Conservation (phyloP, 495 filamentous ascomycete genomes). For the Hypoxylon fragiforme region DNA sequence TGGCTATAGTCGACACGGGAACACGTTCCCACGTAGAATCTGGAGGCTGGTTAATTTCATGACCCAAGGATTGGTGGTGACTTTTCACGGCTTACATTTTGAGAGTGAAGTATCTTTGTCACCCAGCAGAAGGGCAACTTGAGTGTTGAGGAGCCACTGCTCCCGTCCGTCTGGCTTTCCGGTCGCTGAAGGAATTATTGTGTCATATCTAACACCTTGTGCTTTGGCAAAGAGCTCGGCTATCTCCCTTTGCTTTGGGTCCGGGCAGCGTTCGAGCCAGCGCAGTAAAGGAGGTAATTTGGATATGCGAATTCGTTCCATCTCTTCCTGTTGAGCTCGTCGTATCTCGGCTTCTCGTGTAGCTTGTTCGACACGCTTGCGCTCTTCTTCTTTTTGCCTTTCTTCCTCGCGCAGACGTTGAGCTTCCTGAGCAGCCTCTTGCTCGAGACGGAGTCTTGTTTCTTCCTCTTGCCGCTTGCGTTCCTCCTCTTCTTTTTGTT, state of each 20-base stretch:
- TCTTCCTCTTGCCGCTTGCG: slow-evolving; percentile 43
- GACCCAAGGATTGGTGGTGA: background rate
- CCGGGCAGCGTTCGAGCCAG: slow-evolving; percentile 54
- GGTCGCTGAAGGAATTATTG: slow-evolving; percentile 51
- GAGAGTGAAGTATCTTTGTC: slow-evolving; percentile 75
- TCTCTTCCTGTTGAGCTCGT: slow-evolving; percentile 49
- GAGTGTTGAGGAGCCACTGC: slow-evolving; percentile 76
- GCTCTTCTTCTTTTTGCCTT: slow-evolving; percentile 38
- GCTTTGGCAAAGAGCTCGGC: slow-evolving; percentile 55
- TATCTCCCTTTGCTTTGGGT: slow-evolving; percentile 51
- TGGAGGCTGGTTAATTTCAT: slow-evolving; percentile 36
- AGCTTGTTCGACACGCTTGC: slow-evolving; percentile 54
- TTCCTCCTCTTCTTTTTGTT: slow-evolving; percentile 42
- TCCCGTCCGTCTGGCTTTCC: slow-evolving; percentile 56
- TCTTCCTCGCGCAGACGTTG: slow-evolving; percentile 50
- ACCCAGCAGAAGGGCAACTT: slow-evolving; percentile 73
- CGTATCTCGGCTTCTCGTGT: slow-evolving; percentile 59
- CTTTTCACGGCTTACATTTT: slow-evolving; percentile 58
- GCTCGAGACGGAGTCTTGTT: slow-evolving; percentile 48
- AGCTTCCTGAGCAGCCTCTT: slow-evolving; percentile 50
- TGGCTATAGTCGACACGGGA: slow-evolving; percentile 51
- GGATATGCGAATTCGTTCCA: slow-evolving; percentile 50
- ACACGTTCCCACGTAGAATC: slow-evolving; percentile 69
- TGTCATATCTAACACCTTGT: slow-evolving; percentile 58
- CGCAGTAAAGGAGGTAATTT: slow-evolving; percentile 56